Evolutionary conservation across 805 yeast genomes (phyloP).

Genomic region (Suhomyces sp.): DNA sequence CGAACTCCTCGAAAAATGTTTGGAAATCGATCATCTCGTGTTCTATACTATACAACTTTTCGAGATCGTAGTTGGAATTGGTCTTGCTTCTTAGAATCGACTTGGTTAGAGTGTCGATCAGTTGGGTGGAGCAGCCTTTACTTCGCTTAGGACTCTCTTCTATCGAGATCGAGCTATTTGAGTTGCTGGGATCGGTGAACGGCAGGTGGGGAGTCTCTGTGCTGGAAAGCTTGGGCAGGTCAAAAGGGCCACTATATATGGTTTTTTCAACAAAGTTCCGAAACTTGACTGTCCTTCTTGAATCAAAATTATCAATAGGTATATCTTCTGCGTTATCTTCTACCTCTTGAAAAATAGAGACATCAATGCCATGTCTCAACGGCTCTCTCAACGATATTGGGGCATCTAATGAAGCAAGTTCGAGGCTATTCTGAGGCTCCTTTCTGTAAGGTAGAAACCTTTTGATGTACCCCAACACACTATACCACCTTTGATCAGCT

Average conservation of each 20-base stretch:
- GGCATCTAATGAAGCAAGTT: not conserved
- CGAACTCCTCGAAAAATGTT: constrained; percentile 6
- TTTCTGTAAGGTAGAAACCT: not conserved
- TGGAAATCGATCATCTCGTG: constrained; percentile 8
- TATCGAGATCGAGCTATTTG: not conserved
- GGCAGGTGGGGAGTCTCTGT: not conserved
- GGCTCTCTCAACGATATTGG: not conserved
- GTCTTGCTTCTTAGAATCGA: constrained; percentile 27
- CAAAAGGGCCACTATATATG: constrained; percentile 7
- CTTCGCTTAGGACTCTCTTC: not conserved
- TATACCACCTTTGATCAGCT: not conserved
- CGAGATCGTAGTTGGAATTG: constrained; percentile 23
- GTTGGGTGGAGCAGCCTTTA: not conserved
- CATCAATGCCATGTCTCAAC: not conserved
- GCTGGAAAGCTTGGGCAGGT: not conserved
- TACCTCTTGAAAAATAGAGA: not conserved
- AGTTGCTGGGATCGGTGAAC: not conserved
- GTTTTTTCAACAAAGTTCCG: constrained; percentile 13
- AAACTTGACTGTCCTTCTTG: constrained; percentile 11
- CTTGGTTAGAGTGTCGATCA: not conserved
- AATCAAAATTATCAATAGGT: not conserved
- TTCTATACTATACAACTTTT: constrained; percentile 6
- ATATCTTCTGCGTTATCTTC: no score
- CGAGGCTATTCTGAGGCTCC: not conserved
- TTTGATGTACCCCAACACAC: not conserved